phyloP scores from a whole-genome alignment of 2,329 filamentous ascomycete genomes.

The Sporothrix inflata region DNA sequence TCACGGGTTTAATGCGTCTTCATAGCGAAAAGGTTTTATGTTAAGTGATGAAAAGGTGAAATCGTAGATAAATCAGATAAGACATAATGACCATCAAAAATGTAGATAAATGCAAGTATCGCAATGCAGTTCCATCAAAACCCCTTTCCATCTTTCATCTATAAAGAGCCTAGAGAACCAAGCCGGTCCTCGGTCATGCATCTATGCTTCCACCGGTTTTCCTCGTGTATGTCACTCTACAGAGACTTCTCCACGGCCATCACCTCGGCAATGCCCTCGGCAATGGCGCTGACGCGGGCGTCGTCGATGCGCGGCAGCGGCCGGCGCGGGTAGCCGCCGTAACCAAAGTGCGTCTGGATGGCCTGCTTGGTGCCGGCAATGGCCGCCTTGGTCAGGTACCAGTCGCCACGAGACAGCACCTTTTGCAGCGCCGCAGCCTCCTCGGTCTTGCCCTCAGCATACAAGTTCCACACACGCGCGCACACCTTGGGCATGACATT shows the following conservation, averaged over 20 bases:
- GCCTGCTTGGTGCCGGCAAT: slow-evolving; percentile 86
- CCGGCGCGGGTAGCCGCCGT: slow-evolving; percentile 74
- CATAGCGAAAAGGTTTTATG: neutral
- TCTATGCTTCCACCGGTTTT: neutral
- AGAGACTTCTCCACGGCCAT: slow-evolving; percentile 67
- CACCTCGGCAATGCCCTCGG: slow-evolving; percentile 62
- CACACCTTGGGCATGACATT: slow-evolving; percentile 86
- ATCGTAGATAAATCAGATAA: neutral
- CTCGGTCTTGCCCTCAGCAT: slow-evolving; percentile 69
- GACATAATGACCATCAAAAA: neutral
- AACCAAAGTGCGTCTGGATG: slow-evolving; percentile 79
- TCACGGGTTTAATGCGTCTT: neutral
- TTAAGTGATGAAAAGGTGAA: neutral
- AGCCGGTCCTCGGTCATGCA: neutral
- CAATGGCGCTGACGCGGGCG: slow-evolving; percentile 56
- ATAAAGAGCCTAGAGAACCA: neutral
- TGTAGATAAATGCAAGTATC: slow-evolving; percentile 10
- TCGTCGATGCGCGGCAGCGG: slow-evolving; percentile 70
- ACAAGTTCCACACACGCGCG: slow-evolving; percentile 77
- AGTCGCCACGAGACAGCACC: slow-evolving; percentile 77
- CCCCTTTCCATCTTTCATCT: neutral
- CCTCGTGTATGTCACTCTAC: slow-evolving; percentile 36
- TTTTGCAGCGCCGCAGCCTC: slow-evolving; percentile 78
- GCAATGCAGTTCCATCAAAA: slow-evolving; percentile 7
- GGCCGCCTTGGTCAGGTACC: slow-evolving; percentile 79